Evolutionary conservation across 2,329 filamentous ascomycete species (phyloP), one percentile per base, ranked within the genome.

Genomic region (Colletotrichum graminicola): DNA sequence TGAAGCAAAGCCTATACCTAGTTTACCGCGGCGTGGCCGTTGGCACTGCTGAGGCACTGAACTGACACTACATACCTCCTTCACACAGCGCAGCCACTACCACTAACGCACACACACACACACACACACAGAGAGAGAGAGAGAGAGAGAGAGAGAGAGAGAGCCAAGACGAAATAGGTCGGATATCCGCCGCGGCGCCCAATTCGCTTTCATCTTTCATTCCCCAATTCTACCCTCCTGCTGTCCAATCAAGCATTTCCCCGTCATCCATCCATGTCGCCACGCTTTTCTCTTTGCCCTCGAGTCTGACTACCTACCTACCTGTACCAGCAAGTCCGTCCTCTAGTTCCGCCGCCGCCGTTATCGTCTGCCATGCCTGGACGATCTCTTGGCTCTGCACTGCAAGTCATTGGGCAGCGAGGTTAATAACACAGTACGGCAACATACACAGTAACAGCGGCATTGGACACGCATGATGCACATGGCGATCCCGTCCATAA

Each of bases 81-180:
- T 55, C 39, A 7, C 39, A 29, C 23, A 68, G 23, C 14, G 45
- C 57, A 63, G 51, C 21, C 21, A 45, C 41, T 8, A 43, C 54
- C 32, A 51, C 43, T n/a, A 16, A 26, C 18, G 39, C 11, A 39
- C 36, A 34, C 29, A 51, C 43, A 14, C 45, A 51, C 59, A 52
- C 45, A 51, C 23, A 41, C 32, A 34, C 18, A 23, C 14, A n/a
- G n/a, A n/a, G n/a, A n/a, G n/a, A n/a, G n/a, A n/a, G n/a, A n/a
- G n/a, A n/a, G n/a, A n/a, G n/a, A n/a, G n/a, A n/a, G n/a, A n/a
- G n/a, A n/a, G n/a, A n/a, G 29, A 29, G 29, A 29, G 4, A 60
- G 45, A 39, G 66, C 67, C 55, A 70, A 49, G 67, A 70, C 67
- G 18, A 67, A 70, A 70, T 43, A 62, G 67, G 67, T 62, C 62